Evolutionary conservation across 1,284 basidiomycete genomes (phyloP), one percentile per base, ranked within the genome.

Genomic region (Coniferiporia weirii): DNA sequence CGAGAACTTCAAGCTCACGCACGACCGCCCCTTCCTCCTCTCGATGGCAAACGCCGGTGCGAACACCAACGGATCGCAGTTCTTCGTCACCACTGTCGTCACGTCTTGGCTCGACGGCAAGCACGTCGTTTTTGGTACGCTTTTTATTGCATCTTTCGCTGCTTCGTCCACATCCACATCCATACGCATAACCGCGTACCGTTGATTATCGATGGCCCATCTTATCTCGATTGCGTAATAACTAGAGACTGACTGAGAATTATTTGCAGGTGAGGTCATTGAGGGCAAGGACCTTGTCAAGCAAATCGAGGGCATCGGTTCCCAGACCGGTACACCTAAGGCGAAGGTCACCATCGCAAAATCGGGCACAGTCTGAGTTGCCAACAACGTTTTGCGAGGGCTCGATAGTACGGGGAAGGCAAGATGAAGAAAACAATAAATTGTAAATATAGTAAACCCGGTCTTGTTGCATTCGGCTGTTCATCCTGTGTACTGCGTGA

Each of bases 21-120:
- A 98, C 71, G 79, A 79, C 63, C 83, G 83, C 67, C 84, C 88
- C 2, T 93, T 92, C 67, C 75, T 96, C 38, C 83, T 98, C 48
- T 94, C 91, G 34, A 98, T 98, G 95, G 95, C 95, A 8, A 89
- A 91, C 64, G 85, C 86, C 2, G 88, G 87, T 45, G 70, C 73
- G 1, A 79, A 89, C 71, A 87, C 87, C 12, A 90, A 90, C 63
- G 88, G 88, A 27, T 89, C 85, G 12, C 64, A 87, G 81, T 94
- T 93, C 78, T 93, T 94, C 74, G 88, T 96, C 73, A 95, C 93
- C 40, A 96, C 93, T 8, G 84, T 85, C 53, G 77, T 84, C 45
- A 87, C 87, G 2, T 74, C 77, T 44, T 93, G 93, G 89, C 80
- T 94, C 13, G 87, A 95, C 63, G 83, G 80, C 51, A 84, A 82